A percentile compares a stretch with the other conserved stretches of the same genome.
These are phyloP conservation scores for Arabidopsis thaliana DNA, from an alignment of 345 rosid genomes.

Conservation along the genomic window DNA sequence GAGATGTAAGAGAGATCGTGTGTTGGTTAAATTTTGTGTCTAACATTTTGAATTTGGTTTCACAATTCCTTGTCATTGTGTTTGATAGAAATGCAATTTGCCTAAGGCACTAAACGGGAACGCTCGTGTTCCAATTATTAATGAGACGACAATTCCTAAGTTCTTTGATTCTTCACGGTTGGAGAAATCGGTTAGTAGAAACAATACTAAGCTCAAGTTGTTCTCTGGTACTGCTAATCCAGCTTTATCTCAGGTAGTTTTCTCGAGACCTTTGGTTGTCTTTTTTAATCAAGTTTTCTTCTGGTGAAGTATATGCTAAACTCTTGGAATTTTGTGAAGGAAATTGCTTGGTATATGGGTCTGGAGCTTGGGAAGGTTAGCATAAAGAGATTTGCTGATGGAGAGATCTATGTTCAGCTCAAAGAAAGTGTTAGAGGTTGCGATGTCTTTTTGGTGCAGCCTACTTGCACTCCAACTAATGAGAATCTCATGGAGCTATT, in stretches of 20 bases:
- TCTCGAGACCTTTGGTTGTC: not conserved
- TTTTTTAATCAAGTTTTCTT: not conserved
- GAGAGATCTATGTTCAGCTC: conserved; percentile 89
- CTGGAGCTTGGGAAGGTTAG: conserved; percentile 86
- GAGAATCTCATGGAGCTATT: conserved; percentile 98
- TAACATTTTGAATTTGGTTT: not conserved
- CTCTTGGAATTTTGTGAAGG: conserved; percentile 47
- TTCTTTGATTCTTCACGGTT: conserved; percentile 58
- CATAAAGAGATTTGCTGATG: conserved; percentile 95
- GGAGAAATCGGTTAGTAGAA: conserved; percentile 53
- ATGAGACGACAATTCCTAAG: conserved; percentile 61
- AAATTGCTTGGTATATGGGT: conserved; percentile 98
- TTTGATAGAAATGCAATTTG: conserved; percentile 59
- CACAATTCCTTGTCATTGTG: not conserved
- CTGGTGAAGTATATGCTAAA: not conserved
- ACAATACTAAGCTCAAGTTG: conserved; percentile 55
- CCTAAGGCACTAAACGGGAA: conserved; percentile 54
- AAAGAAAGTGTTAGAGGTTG: conserved; percentile 99
- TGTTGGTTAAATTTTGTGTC: not conserved
- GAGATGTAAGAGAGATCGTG: not conserved
- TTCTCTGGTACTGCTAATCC: conserved; percentile 84
- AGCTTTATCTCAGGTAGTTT: conserved; percentile 64
- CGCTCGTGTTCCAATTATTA: conserved; percentile 55
- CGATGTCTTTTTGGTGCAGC: conserved; percentile 89
- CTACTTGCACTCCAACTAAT: conserved; percentile 96